These are phyloP conservation scores for Ammopiptanthus mongolicus DNA, from an alignment of 306 rosid species.

Conservation along the genomic window DNA sequence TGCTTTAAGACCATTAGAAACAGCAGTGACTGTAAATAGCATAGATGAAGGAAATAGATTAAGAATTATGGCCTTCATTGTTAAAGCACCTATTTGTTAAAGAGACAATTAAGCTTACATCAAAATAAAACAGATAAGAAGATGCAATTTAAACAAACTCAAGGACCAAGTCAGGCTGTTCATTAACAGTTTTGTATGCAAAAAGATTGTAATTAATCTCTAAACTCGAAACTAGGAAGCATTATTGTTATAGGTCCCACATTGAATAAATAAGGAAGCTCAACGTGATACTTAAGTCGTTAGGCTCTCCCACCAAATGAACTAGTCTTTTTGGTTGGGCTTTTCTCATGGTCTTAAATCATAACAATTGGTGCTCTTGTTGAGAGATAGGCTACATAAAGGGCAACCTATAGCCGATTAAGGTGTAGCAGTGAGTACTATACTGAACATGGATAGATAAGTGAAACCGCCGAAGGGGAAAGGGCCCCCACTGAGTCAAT, in stretches of 20 bases:
- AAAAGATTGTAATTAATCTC: not conserved
- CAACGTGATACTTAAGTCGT: not conserved
- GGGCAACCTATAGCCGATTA: not conserved
- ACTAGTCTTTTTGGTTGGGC: not conserved
- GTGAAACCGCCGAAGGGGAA: no score
- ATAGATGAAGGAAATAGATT: slow-evolving; percentile 6
- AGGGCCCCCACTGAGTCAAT: no score
- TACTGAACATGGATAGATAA: no score
- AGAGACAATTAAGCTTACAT: not conserved
- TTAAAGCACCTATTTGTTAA: not conserved
- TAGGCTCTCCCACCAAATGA: not conserved
- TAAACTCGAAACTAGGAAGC: not conserved
- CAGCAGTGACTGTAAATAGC: slow-evolving; percentile 53
- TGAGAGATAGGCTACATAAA: not conserved
- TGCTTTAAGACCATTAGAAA: slow-evolving; percentile 58
- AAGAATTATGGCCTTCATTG: not conserved
- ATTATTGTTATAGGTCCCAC: not conserved
- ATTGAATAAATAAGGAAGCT: not conserved
- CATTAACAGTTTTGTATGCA: slow-evolving; percentile 6
- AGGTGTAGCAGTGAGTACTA: not conserved
- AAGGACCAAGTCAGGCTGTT: not conserved
- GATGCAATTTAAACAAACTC: not conserved
- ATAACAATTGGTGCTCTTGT: not conserved
- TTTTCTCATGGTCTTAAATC: not conserved
- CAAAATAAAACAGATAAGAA: not conserved